Evolutionary conservation across 345 rosid genomes (phyloP), one percentile per base, ranked within the genome.

Genomic region (Brassica cretica): DNA sequence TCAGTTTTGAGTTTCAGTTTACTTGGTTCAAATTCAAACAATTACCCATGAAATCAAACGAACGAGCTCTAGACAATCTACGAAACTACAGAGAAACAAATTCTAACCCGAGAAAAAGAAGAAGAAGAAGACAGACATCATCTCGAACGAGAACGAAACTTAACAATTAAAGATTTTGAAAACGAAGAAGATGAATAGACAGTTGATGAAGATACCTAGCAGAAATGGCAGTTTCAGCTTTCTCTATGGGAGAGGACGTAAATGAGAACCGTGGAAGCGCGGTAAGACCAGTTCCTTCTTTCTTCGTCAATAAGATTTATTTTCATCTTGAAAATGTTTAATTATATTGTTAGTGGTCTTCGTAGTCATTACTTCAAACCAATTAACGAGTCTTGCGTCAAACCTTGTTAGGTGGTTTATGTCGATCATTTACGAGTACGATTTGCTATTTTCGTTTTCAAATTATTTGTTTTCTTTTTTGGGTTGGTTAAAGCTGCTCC

Each of bases 371-470:
- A 7, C 2, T 39, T 16, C 14, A 46, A 25, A 39, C 5, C 24
- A 5, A 2, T 68, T 25, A 18, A 35, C 6, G 59, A 66, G 69
- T 60, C 1, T 60, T 3, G 12, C 65, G 74, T 73, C 82, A 79
- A 79, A 68, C 58, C 29, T 79, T 68, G 78, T 78, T 73, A 61
- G 82, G 82, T 79, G 56, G 41, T 69, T 49, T 64, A 10, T 53
- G 7, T 69, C 5, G 9, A 16, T 46, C 64, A 12, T 18, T 39
- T 75, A 2, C 55, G 49, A 41, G 49, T 29, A 41, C 5, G 16
- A 2, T 19, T 21, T 21, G 10, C 18, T 58, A 58, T 10, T 21
- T 59, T 51, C 46, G 77, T 66, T 71, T 72, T 78, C 66, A 1
- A 12, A 6, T 75, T 19, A 5, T 16, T 56, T 16, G 29, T 2